These are phyloP conservation scores for Talaromyces sp. DNA, from an alignment of 2,329 filamentous ascomycete species.

Conservation along the genomic window DNA sequence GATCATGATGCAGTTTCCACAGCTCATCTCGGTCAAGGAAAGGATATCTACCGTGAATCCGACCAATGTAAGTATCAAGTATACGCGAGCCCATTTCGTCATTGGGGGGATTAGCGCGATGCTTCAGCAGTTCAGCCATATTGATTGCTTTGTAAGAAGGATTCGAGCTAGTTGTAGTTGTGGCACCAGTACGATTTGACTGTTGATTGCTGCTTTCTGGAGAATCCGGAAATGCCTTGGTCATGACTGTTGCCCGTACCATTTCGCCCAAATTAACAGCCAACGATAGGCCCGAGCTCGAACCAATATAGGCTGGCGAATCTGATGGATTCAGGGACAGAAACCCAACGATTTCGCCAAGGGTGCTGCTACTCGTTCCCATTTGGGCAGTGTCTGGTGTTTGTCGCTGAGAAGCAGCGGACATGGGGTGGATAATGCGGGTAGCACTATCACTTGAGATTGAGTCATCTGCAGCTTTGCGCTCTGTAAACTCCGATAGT, in stretches of 20 bases:
- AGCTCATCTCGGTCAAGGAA: slow-evolving; percentile 49
- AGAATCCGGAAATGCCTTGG: slow-evolving; percentile 44
- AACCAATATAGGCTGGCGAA: slow-evolving; percentile 50
- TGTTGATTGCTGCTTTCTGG: slow-evolving; percentile 13
- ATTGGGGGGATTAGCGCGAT: slow-evolving; percentile 46
- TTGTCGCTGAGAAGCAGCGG: slow-evolving; percentile 27
- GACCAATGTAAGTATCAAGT: slow-evolving; percentile 45
- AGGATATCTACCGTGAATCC: slow-evolving; percentile 50
- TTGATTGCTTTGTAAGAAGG: slow-evolving; percentile 28
- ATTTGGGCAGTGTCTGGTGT: slow-evolving; percentile 21
- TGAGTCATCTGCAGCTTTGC: slow-evolving; percentile 16
- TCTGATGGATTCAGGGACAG: slow-evolving; percentile 46
- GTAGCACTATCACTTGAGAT: slow-evolving; percentile 19
- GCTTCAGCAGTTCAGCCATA: slow-evolving; percentile 43
- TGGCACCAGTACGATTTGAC: background rate
- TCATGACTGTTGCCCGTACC: slow-evolving; percentile 55
- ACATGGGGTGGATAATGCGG: slow-evolving; percentile 20
- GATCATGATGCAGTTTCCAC: slow-evolving; percentile 44
- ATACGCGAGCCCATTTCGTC: slow-evolving; percentile 47
- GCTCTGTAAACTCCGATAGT: slow-evolving; percentile 22
- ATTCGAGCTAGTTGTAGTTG: slow-evolving; percentile 20
- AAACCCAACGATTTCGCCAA: slow-evolving; percentile 50
- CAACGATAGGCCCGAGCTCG: slow-evolving; percentile 50
- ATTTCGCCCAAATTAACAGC: slow-evolving; percentile 53
- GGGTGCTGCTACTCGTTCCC: slow-evolving; percentile 33